Percentiles rank a stretch among this genome's conserved stretches.
Conservation (phyloP, 2,329 filamentous ascomycete species). For the Sporothrix phasma region DNA sequence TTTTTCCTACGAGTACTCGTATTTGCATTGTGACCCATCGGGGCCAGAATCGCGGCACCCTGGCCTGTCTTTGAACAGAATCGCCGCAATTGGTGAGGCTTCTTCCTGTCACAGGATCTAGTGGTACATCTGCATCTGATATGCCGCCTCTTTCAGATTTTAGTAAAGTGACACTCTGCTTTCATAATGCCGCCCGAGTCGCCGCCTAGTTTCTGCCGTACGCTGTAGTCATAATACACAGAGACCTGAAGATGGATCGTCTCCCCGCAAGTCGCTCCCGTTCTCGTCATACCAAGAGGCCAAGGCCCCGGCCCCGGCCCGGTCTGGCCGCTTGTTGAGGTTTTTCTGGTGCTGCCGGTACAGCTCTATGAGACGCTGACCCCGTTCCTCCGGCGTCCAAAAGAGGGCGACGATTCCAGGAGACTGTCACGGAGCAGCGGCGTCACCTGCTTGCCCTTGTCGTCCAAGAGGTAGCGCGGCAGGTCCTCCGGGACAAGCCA, state of each 20-base stretch:
- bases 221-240: not conserved
- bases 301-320: no score
- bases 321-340: slow-evolving; percentile 8
- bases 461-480: slow-evolving; percentile 43
- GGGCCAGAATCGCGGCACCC: no score
- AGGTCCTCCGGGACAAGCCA: slow-evolving; percentile 14
- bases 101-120: not conserved
- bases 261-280: no score
- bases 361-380: slow-evolving; percentile 34
- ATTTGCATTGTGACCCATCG: no score
- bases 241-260: no score
- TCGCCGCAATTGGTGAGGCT: not conserved
- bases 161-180: not conserved
- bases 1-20: no score
- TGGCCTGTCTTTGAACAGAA: no score
- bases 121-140: not conserved
- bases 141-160: not conserved
- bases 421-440: slow-evolving; percentile 41
- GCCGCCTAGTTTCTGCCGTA: not conserved
- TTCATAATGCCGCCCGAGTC: not conserved
- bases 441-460: slow-evolving; percentile 46
- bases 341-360: slow-evolving; percentile 13
- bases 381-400: slow-evolving; percentile 11
- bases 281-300: not conserved
- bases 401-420: slow-evolving; percentile 8